Evolutionary conservation across 768 basidiomycete species (phyloP).

Genomic region (Dendrothele bispora): DNA sequence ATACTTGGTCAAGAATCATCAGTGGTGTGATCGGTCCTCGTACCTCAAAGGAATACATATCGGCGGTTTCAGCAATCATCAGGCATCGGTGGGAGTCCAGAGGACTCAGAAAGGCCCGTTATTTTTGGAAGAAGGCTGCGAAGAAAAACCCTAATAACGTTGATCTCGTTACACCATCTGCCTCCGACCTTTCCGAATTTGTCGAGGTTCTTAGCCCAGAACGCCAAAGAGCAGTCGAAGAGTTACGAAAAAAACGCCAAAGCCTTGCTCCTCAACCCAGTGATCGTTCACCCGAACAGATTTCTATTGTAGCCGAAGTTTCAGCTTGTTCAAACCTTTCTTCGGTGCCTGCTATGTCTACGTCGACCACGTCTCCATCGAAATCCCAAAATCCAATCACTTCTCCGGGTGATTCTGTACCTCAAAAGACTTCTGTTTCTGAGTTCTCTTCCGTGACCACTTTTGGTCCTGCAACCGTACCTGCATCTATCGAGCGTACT

Average conservation of each 20-base stretch:
- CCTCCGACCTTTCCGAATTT: conserved; percentile 10
- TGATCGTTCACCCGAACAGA: too few relatives aligned
- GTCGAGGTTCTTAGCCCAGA: conserved; percentile 1
- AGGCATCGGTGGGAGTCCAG: conserved; percentile 43
- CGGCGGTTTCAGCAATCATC: conserved; percentile 46
- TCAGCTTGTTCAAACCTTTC: too few relatives aligned
- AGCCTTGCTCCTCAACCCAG: background rate
- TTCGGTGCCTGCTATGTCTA: too few relatives aligned
- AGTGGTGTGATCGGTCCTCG: conserved; percentile 33
- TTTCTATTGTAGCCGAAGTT: too few relatives aligned
- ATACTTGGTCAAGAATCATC: conserved; percentile 44
- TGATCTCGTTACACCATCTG: conserved; percentile 11
- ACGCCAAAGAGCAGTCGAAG: conserved; percentile 26
- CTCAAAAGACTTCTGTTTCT: too few relatives aligned
- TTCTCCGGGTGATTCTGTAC: too few relatives aligned
- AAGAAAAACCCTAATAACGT: conserved; percentile 12
- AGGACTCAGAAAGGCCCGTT: conserved; percentile 40
- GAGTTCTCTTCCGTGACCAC: too few relatives aligned
- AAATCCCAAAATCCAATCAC: too few relatives aligned
- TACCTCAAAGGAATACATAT: conserved; percentile 42
- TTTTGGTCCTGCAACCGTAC: too few relatives aligned
- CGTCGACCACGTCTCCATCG: too few relatives aligned
- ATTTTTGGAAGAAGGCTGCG: conserved; percentile 39
- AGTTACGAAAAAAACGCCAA: conserved; percentile 27
- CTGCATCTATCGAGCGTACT: background rate